Evolutionary conservation across 768 basidiomycete genomes (phyloP), one percentile per base, ranked within the genome.

Genomic region (Boletus reticulatus): DNA sequence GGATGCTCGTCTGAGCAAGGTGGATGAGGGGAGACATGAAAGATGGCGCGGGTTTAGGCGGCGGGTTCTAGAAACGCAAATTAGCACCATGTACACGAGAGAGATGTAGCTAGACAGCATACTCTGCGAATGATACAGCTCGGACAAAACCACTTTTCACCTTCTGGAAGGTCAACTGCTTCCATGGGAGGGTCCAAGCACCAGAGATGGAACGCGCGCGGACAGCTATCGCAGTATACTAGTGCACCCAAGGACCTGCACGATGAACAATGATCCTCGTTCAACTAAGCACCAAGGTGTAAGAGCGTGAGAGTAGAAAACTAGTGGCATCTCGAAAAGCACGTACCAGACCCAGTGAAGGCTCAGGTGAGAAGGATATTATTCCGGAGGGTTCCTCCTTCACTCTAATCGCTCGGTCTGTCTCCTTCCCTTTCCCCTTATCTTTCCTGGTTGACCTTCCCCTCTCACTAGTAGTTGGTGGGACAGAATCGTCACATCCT

Each of bases 171-270:
- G 71, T 97, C 93, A 58, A 88, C 80, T 47, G 85, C 77, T 58
- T 94, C 91, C 78, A 98, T 83, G 20, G 97, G 97, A 50, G 97
- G 97, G 71, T 99, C 90, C 61, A 99, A 80, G 72, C 97, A 99
- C 83, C 89, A 87, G 57, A 98, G 85, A 74, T 99, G 97, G 72
- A 97, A 99, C 8, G 94, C 93, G 60, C 89, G 78, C 36, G 96
- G 92, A 70, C 97, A 99, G 19, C 95, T 94, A 71, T 98, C 97
- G 72, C 97, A 99, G 70, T 97, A 98, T 19, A 99, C 84, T 57
- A 98, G 80, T 43, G 89, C 83, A 46, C 96, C 96, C 61, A 78
- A 66, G 24, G 87, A 91, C 63, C 87, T 85, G 70, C 90, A 93
- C 17, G 90, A 82, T 58, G 89, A 92, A 67, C 90, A 93, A 65